Base-by-base conservation (phyloP, 331 rosid species). In the Malus hybrid region DNA sequence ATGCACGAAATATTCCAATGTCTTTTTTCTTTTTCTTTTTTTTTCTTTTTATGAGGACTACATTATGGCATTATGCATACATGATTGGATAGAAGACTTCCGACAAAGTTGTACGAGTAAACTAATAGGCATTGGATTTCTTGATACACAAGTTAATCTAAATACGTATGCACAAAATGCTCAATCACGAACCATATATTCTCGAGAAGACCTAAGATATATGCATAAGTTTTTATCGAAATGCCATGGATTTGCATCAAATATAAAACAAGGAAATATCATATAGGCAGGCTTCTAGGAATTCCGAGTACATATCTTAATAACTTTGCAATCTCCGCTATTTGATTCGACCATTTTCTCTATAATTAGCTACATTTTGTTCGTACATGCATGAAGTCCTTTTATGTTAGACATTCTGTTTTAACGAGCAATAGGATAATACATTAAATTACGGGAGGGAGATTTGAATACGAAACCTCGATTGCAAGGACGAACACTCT, bases 171-270 rank as follows among this genome's bases (percentile, higher is more conserved):
- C 63, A 70, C 36, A 26, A 28, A 29, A 29, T 72, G 36, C 9
- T 34, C 68, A 72, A 58, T 33, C 56, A 15, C 16, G 3, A 42
- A 36, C 34, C 50, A 13, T 24, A 24, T 22, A 63, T 7, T 68
- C 68, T 44, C 78, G 78, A 26, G 55, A 73, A 32, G 53, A 56
- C 70, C 78, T 6, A 73, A 66, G 75, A 57, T 10, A 34, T 34
- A 57, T 4, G 53, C 69, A 42, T 78, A 39, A 46, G 57, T 65
- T 24, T 24, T 66, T 58, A 66, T 78, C 82, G 64, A 72, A 73
- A 68, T 55, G 22, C 34, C 63, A 20, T 12, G 55, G 33, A 72
- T 57, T 66, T 16, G 13, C 32, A 20, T 68, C 58, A 24, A 68
- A 19, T 53, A 70, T 30, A 13, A 24, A 68, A 62, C 66, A 30